Evolutionary conservation across 108 stramenopile genomes (phyloP), one percentile per base, ranked within the genome.

Genomic region (Pseudonitzschia multiseries): DNA sequence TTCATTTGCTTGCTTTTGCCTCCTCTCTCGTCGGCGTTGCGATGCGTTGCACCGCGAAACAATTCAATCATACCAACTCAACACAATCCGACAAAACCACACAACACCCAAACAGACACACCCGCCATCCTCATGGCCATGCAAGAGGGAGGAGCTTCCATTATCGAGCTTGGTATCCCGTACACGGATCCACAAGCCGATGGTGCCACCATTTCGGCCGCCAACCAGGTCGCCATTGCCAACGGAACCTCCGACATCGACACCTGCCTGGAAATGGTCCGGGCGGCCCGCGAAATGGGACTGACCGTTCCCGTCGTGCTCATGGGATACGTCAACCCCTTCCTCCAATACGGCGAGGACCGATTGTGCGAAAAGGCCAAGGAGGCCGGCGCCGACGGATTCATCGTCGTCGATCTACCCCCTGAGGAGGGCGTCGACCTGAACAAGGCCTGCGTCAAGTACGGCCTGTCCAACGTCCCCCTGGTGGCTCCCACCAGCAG

Each of bases 111-210:
- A 48, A 64, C 54, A 92, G 94, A 93, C 80, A 98, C 99, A 9
- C 95, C 97, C 27, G 74, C 92, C n/a, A 87, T 98, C 51, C 82
- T 99, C 59, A 80, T 98, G 50, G 97, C 93, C 63, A 91, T 99
- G 89, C 93, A 99, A 83, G 90, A 85, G 43, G 98, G 97, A 52
- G 99, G 99, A 29, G 89, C 97, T 5, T 81, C 96, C 60, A 71
- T 99, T 41, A 98, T 99, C 79, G 99, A 99, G 71, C 86, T 99
- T 4, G 99, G 99, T 36, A 82, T 99, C 43, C 99, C 99, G 28
- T 99, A 98, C 91, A 97, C 97, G 17, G 99, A 99, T 82, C 99
- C 99, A 26, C 97, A 98, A 83, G 99, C 99, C 22, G 99, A 99
- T 79, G 99, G 99, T 29, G 90, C 97, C 26, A 98, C 97, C 44